Conservation (phyloP, 2,329 filamentous ascomycete species). For the Botrytis pseudocinerea region DNA sequence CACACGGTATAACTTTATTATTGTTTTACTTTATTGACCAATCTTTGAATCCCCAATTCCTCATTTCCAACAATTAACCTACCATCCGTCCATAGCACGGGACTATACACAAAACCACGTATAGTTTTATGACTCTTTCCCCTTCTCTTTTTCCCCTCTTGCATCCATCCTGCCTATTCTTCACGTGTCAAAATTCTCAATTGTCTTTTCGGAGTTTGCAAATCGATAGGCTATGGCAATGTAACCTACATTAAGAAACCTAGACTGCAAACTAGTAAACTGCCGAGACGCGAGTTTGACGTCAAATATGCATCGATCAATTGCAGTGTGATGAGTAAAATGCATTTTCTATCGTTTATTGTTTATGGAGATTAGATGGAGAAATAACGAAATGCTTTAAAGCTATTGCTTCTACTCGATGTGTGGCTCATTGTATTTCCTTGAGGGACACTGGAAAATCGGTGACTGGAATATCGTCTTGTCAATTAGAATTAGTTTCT, state of each 20-base stretch:
- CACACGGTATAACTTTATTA: not conserved
- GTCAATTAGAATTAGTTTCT: not conserved
- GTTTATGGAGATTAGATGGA: not conserved
- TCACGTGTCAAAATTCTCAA: not conserved
- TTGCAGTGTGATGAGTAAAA: not conserved
- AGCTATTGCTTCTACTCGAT: not conserved
- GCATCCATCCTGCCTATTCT: not conserved
- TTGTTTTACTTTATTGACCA: not conserved
- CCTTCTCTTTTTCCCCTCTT: not conserved
- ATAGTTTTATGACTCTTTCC: not conserved
- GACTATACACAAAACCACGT: not conserved
- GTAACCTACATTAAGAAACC: not conserved
- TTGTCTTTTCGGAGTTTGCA: not conserved
- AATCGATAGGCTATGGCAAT: not conserved
- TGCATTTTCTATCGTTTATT: not conserved
- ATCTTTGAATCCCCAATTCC: not conserved
- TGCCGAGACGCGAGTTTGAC: conserved; percentile 13
- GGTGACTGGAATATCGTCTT: not conserved
- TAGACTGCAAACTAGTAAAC: not conserved
- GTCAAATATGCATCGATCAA: not conserved
- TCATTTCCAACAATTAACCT: not conserved
- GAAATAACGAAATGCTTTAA: not conserved
- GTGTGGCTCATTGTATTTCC: not conserved
- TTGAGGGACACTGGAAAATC: not conserved
- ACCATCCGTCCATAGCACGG: not conserved